Percentiles rank a stretch among this genome's conserved stretches.
Evolutionary conservation across 345 rosid genomes (phyloP).

Genomic region (Viola odorata): DNA sequence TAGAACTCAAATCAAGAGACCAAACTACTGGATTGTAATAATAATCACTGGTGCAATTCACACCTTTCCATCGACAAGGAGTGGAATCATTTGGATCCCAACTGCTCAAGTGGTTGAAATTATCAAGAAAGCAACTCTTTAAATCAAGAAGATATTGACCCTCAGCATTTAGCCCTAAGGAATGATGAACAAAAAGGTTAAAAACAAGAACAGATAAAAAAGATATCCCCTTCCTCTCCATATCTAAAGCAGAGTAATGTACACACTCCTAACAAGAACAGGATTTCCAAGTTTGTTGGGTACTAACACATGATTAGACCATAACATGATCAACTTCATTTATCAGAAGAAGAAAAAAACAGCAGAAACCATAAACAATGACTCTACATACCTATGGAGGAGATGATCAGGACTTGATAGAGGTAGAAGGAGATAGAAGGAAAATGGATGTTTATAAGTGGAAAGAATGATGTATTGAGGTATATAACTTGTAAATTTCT

Average conservation of each 20-base stretch:
- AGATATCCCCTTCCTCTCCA: constrained; percentile 31
- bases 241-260: constrained; percentile 12
- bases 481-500: background rate
- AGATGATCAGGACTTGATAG: constrained; percentile 8
- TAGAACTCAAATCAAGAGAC: constrained; percentile 45
- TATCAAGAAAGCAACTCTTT: constrained; percentile 48
- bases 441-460: constrained; percentile 18
- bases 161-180: constrained; percentile 53
- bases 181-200: constrained; percentile 33
- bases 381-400: constrained; percentile 24
- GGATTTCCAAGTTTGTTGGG: constrained; percentile 12
- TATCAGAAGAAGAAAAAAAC: background rate
- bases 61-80: constrained; percentile 84
- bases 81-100: constrained; percentile 66
- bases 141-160: constrained; percentile 62
- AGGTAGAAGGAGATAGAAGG: constrained; percentile 15
- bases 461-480: constrained; percentile 13
- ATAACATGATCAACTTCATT: background rate
- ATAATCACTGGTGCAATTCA: constrained; percentile 41
- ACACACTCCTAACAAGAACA: background rate
- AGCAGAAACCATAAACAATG: too few species aligned
- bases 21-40: constrained; percentile 38
- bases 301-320: constrained; percentile 3
- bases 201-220: constrained; percentile 20
- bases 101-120: constrained; percentile 31